Conservation (phyloP, 306 rosid genomes). For the Psophocarpus tetragonolobus region DNA sequence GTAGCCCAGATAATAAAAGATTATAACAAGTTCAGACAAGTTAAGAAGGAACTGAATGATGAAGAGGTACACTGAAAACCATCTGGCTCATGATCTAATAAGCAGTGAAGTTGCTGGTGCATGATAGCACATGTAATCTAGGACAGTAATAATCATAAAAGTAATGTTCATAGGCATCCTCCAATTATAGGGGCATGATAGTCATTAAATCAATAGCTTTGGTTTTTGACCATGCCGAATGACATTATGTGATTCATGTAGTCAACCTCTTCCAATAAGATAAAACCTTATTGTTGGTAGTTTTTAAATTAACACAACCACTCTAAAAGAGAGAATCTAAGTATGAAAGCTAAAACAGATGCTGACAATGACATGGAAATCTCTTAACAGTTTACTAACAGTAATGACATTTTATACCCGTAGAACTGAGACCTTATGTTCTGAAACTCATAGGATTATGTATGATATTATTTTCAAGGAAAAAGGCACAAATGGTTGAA, state of each 20-base stretch:
- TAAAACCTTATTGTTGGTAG: too few relatives aligned
- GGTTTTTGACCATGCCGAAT: too few relatives aligned
- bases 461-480: neutral
- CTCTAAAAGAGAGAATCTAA: neutral
- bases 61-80: neutral
- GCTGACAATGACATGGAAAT: neutral
- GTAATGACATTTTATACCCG: neutral
- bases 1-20: neutral
- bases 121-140: slow-evolving; percentile 7
- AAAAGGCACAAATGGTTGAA: neutral
- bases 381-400: slow-evolving; percentile 6
- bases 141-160: neutral
- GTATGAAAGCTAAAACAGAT: slow-evolving; percentile 8
- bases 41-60: neutral
- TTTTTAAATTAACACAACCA: neutral
- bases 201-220: neutral
- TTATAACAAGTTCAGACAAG: neutral
- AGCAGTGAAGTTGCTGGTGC: neutral
- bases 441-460: neutral
- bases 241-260: too few relatives aligned
- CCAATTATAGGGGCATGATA: neutral
- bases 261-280: too few relatives aligned
- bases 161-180: slow-evolving; percentile 1
- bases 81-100: neutral
- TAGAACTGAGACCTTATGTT: neutral